Base-by-base conservation (phyloP, 2,329 filamentous ascomycete species). In the Calonectria honghensis region DNA sequence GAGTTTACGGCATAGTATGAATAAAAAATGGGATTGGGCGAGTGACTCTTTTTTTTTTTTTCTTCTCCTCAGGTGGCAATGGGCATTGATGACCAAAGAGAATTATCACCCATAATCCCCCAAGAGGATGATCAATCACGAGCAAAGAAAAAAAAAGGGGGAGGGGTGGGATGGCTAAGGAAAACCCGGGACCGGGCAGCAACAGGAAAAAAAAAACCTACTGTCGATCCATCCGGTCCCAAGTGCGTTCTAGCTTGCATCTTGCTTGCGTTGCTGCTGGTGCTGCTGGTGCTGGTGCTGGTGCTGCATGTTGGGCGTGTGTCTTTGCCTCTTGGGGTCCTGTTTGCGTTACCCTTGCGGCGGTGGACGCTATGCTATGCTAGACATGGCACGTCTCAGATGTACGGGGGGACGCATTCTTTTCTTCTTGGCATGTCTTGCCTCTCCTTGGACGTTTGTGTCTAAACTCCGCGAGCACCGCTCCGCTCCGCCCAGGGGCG, bases 361-460 rank as follows among this genome's bases (percentile, higher is more conserved):
- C 20, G 64, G 61, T 18, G 41, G 14, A 18, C 16, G 41, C 41
- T n/a, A 66, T 45, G 41, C 41, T 45, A 66, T 72, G 64, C 45
- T 57, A 68, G 70, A 68, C 70, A 63, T 48, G 54, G 20, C 20
- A 66, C 48, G 65, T 73, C 70, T 73, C 70, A 73, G 52, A 45
- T 48, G 39, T 50, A 66, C 31, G 45, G 50, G 61, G 61, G 16
- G 39, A 65, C 31, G 29, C 57, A 63, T 63, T 63, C 57, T 63
- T 24, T 48, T 48, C 10, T 48, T 63, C 57, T 63, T 27, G 37
- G 57, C 11, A 4, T 41, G 57, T 63, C 57, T 63, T 27, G 24
- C 24, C 24, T 24, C 24, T 24, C 24, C 24, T 24, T 24, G 24
- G 24, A 24, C 24, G 24, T 24, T 24, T 24, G 24, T 24, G 18